phyloP scores from a whole-genome alignment of 2,329 filamentous ascomycete genomes.

The Podosphaera fusca region DNA sequence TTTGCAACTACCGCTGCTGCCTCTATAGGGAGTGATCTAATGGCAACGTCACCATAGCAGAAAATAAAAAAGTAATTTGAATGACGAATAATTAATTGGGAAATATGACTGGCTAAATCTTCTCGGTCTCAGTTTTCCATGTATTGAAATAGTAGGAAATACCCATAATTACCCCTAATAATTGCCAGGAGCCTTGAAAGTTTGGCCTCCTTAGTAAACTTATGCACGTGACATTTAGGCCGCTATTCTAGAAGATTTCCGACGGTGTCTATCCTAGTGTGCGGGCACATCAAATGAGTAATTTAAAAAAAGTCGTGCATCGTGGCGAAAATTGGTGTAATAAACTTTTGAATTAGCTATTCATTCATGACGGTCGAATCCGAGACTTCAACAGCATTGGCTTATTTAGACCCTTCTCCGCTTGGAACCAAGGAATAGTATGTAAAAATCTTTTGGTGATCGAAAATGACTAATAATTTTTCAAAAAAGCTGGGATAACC shows the following conservation, averaged over 20 bases:
- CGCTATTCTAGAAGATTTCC: neutral
- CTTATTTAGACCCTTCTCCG: conserved; percentile 46
- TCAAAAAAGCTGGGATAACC: conserved; percentile 44
- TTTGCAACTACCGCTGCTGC: conserved; percentile 78
- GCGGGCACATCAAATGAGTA: no score
- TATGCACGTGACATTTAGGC: neutral
- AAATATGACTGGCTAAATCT: neutral
- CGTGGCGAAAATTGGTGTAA: neutral
- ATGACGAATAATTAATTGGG: neutral
- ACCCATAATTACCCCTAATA: neutral
- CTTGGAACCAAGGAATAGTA: conserved; percentile 86
- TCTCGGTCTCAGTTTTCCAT: neutral
- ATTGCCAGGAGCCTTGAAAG: neutral
- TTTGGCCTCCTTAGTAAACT: neutral
- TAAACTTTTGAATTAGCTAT: neutral
- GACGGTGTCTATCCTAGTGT: no score
- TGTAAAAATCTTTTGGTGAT: conserved; percentile 15
- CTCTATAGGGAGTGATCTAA: conserved; percentile 24
- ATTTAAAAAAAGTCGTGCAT: neutral
- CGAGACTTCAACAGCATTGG: conserved; percentile 21
- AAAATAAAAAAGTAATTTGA: conserved; percentile 10
- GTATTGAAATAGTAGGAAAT: neutral
- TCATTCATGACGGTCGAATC: neutral
- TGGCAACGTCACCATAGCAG: conserved; percentile 26
- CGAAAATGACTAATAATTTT: neutral